Base-by-base conservation (phyloP, 2,329 filamentous ascomycete species). In the Chaetomiaceae sp. region DNA sequence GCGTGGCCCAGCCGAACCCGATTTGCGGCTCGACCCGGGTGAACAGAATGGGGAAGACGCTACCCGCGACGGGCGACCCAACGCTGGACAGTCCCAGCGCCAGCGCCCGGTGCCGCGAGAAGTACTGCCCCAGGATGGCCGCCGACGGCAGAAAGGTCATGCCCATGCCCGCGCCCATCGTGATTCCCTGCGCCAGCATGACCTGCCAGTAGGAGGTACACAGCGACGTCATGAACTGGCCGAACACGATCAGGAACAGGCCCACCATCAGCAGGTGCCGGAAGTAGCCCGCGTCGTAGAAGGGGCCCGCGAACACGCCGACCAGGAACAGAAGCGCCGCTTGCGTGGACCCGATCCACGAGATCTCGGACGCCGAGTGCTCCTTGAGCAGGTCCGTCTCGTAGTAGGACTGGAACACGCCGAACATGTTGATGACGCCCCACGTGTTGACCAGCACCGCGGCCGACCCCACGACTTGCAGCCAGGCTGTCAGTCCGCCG, bases 221-320 rank as follows among this genome's bases (percentile, higher is more conserved):
- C 9, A 73, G 49, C 50, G 65, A 68, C 2, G 65, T 65, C 61
- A 70, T 72, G 64, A 78, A 73, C 56, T 73, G 65, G 2, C 76
- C 75, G 13, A 78, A 65, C 5, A 74, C 68, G 5, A 73, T 63
- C 4, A 76, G 54, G 48, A 71, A 63, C 3, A 65, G 60, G 16
- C 77, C 76, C 3, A 60, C 55, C 2, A 64, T n/a, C 2, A 79
- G 49, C 1, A 77, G 62, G 4, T 58, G 54, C 10, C 67, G 65
- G 31, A 74, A 68, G 53, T 73, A 68, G 5, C 77, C 77, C 3
- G 66, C 64, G 60, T 80, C 77, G 43, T 69, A 73, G 0, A 76
- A 56, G 0, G 71, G 73, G 0, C 77, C 77, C 3, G 68, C 63
- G 5, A 75, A 40, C 6, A 71, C 59, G 10, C 73, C 72, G 5